Evolutionary conservation across 148 eudicot species (phyloP).

Genomic region (Cornus controversa): DNA sequence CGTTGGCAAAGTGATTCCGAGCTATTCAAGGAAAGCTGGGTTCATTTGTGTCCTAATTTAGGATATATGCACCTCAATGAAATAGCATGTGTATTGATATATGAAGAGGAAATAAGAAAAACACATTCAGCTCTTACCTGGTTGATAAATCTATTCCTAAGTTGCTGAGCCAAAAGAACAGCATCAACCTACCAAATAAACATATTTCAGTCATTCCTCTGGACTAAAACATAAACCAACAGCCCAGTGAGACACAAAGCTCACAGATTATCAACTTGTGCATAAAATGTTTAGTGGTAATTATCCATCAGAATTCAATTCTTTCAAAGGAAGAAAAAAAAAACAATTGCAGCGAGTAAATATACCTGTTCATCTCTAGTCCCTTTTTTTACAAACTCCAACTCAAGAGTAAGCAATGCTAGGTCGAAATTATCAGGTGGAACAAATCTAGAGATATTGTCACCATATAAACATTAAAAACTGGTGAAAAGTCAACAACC

Average conservation of each 20-base stretch:
- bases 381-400: slow-evolving; percentile 84
- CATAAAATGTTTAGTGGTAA: neutral
- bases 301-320: neutral
- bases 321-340: neutral
- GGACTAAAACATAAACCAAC: slow-evolving; percentile 4
- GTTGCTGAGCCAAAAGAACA: slow-evolving; percentile 55
- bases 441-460: slow-evolving; percentile 39
- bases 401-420: slow-evolving; percentile 78
- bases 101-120: neutral
- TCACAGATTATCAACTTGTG: neutral
- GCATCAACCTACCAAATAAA: slow-evolving; percentile 75
- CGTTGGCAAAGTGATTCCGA: too few relatives aligned
- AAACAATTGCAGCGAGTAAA: neutral
- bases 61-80: neutral
- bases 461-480: slow-evolving; percentile 1
- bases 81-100: neutral
- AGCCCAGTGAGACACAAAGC: neutral
- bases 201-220: slow-evolving; percentile 13
- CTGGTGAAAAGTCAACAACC: neutral
- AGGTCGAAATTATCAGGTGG: slow-evolving; percentile 79
- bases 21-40: too few relatives aligned
- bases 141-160: slow-evolving; percentile 60
- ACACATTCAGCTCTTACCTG: slow-evolving; percentile 55
- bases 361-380: slow-evolving; percentile 69
- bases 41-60: too few relatives aligned